Conservation (phyloP, 2,329 filamentous ascomycete species). For the Metarhizium album region DNA sequence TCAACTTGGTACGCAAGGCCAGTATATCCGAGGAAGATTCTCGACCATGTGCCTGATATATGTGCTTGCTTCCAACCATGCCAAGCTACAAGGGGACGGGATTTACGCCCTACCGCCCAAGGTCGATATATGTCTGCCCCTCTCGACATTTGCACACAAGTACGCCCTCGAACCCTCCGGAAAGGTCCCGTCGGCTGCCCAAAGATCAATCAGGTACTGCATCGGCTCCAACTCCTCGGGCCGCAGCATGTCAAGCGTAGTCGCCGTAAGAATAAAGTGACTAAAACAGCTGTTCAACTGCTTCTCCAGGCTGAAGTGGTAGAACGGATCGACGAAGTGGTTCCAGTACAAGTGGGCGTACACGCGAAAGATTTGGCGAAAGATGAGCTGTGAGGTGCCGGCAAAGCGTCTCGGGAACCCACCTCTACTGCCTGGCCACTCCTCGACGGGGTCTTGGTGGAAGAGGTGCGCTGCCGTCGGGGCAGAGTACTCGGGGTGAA, state of each 20-base stretch:
- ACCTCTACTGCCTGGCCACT: slow-evolving; percentile 78
- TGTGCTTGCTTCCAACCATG: no score
- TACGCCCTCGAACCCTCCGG: slow-evolving; percentile 56
- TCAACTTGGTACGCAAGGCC: no score
- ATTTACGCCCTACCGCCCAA: slow-evolving; percentile 1
- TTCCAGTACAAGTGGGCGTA: slow-evolving; percentile 95
- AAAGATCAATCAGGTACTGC: slow-evolving; percentile 80
- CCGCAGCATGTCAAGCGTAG: slow-evolving; percentile 65
- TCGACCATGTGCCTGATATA: no score
- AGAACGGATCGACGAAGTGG: slow-evolving; percentile 73
- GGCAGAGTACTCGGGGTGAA: slow-evolving; percentile 39
- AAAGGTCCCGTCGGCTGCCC: slow-evolving; percentile 74
- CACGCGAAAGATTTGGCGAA: slow-evolving; percentile 93
- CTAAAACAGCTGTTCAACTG: slow-evolving; percentile 74
- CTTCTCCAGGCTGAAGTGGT: slow-evolving; percentile 63
- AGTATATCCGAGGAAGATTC: no score
- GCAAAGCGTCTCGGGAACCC: slow-evolving; percentile 81
- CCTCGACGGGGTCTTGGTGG: slow-evolving; percentile 40
- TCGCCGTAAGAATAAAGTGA: slow-evolving; percentile 67
- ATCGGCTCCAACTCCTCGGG: slow-evolving; percentile 84
- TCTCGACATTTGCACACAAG: slow-evolving; percentile 40
- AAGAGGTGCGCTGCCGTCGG: slow-evolving; percentile 35
- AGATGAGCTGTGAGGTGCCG: slow-evolving; percentile 76
- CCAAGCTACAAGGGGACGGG: no score
- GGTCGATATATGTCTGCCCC: slow-evolving; percentile 10